These are phyloP conservation scores for Rhododendron ovatum DNA, from an alignment of 148 eudicot genomes.

Conservation along the genomic window DNA sequence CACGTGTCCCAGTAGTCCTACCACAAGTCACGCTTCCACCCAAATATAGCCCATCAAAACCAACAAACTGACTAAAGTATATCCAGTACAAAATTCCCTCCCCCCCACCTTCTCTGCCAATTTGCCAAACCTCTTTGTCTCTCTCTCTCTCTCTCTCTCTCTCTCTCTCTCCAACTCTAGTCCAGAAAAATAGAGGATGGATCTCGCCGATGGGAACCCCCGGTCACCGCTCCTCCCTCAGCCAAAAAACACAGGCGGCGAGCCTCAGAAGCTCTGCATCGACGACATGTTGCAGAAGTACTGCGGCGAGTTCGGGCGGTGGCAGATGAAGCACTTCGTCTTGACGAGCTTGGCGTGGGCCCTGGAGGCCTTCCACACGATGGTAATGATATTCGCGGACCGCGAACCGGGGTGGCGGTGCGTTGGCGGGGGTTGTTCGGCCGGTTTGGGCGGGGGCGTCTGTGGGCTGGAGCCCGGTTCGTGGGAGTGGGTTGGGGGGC, in stretches of 20 bases:
- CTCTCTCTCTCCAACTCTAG: neutral
- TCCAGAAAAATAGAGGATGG: neutral
- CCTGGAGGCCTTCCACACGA: conserved; percentile 84
- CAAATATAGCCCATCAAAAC: neutral
- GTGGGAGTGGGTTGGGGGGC: conserved; percentile 73
- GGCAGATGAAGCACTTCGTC: conserved; percentile 74
- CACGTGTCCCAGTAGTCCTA: neutral
- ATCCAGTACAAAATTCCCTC: neutral
- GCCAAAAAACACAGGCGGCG: neutral
- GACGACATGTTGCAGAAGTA: conserved; percentile 67
- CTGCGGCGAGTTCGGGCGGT: conserved; percentile 86
- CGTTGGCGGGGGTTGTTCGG: conserved; percentile 17
- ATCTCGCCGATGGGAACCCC: conserved; percentile 8
- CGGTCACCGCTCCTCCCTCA: conserved; percentile 16
- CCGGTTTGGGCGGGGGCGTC: conserved; percentile 11
- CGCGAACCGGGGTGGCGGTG: conserved; percentile 80
- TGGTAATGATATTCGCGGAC: conserved; percentile 95
- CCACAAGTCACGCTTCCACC: neutral
- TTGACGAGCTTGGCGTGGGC: conserved; percentile 87
- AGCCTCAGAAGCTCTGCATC: conserved; percentile 37
- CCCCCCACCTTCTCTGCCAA: neutral
- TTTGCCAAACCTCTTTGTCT: neutral
- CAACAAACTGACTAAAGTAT: neutral
- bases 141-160: neutral
- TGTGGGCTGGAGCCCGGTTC: conserved; percentile 50